Evolutionary conservation across 2,329 filamentous ascomycete species (phyloP), one percentile per base, ranked within the genome.

Genomic region (Colletotrichum limetticola): DNA sequence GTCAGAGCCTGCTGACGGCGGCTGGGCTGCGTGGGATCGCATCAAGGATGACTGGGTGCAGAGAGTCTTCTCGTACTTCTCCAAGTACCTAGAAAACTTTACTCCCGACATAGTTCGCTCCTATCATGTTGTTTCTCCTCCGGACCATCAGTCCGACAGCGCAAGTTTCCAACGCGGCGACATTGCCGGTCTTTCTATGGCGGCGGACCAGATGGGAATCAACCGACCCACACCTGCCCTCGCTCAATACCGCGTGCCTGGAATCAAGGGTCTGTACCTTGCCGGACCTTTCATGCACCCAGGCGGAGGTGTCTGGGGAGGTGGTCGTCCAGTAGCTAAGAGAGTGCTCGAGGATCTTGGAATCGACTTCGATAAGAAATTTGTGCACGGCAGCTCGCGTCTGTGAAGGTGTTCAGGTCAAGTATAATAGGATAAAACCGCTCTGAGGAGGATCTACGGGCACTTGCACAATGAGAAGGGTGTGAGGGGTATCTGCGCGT

Each of bases 201-300:
- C 35, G 8, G 53, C 63, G 0, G 63, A 66, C 35, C 53, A 66
- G 53, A 66, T 66, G 53, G 63, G 55, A 22, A 16, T 22, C 26
- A 57, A 57, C 28, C 55, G 26, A n/a, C 55, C 55, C n/a, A 57
- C 28, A 11, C 16, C 28, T 57, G 28, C 55, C 28, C 30, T 57
- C 7, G 28, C 55, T 57, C 28, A 57, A 9, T 57, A 57, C n/a
- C 55, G 55, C 4, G 55, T 57, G 55, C 55, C 55, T n/a, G 55
- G 55, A 4, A 30, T 66, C 2, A 11, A 49, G 3, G 63, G 53
- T 30, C 3, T 66, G 11, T 59, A 66, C 46, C 63, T 66, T 4
- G 63, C 63, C 2, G 63, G 53, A 2, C 63, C 63, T n/a, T 66
- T 66, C 52, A 66, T 66, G 63, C 63, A 66, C 24, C 63, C 63